Evolutionary conservation across 148 eudicot genomes (phyloP), one percentile per base, ranked within the genome.

Genomic region (Chenopodium quinoa): DNA sequence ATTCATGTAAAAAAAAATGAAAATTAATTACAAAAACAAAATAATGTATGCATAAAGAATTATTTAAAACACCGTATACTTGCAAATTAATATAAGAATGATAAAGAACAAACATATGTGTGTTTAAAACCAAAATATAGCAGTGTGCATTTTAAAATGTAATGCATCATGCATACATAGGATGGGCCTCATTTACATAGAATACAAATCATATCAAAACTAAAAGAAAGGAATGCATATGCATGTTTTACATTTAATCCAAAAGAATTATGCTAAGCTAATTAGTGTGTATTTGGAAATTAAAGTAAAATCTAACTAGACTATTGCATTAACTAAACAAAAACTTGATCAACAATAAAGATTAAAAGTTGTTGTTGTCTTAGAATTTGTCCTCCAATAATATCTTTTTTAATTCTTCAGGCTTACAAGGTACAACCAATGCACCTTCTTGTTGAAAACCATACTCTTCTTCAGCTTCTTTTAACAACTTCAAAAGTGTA

Each of bases 401-500:
- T 75, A 91, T 86, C 83, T n/a, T 91, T 73, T 84, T 46, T 16
- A 90, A 79, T 73, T 90, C 89, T 50, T 86, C 82, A 29, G 92
- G 82, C 77, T 46, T 70, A 68, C 94, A 90, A 16, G 91, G 91
- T n/a, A 91, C 66, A 12, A 75, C 83, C 69, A 91, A 88, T 48
- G 84, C 87, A 48, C 94, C 91, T 44, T 82, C 82, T 12, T 88
- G 86, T 62, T 68, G 75, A 29, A 86, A 87, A 46, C 92, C 91
- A 62, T 78, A 90, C 77, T 88, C 90, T 67, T 88, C 89, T 73
- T 88, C 88, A 1, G 93, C 90, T 67, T 82, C 47, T 60, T 91
- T 75, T 23, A 89, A 67, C 78, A 89, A 56, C 77, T 75, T 83
- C 86, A 91, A 66, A 70, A 89, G 83, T 27, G 69, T 83, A 19